phyloP scores from a whole-genome alignment of 441 rosid species.

The Adansonia gregorii region DNA sequence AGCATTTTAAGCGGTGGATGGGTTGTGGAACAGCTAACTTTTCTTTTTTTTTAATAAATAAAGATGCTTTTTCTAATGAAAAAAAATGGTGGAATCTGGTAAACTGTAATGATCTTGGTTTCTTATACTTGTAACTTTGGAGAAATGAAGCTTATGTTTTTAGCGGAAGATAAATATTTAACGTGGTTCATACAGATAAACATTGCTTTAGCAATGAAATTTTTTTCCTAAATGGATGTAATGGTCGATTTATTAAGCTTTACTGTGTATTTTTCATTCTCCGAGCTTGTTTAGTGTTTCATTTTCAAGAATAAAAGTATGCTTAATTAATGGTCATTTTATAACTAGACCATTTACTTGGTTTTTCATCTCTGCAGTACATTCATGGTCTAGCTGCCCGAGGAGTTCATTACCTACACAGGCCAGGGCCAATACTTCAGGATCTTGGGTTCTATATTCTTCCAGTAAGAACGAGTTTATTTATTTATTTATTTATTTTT shows the following conservation, averaged over 20 bases:
- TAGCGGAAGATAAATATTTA: constrained; percentile 37
- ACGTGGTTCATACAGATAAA: constrained; percentile 24
- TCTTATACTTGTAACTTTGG: constrained; percentile 33
- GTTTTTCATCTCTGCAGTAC: constrained; percentile 55
- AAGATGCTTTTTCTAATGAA: constrained; percentile 13
- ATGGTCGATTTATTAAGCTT: constrained; percentile 8
- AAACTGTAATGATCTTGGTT: constrained; percentile 44
- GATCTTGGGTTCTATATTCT: constrained; percentile 88
- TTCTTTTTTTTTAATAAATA: background rate
- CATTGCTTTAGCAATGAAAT: background rate
- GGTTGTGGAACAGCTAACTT: background rate
- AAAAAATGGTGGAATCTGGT: constrained; percentile 39
- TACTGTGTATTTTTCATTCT: background rate
- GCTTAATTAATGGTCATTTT: constrained; percentile 22
- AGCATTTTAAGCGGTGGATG: background rate
- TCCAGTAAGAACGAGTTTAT: constrained; percentile 59
- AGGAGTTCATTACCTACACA: constrained; percentile 95
- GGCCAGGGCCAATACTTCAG: constrained; percentile 83
- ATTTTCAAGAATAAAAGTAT: background rate
- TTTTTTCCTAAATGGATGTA: constrained; percentile 18
- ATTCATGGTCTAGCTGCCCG: constrained; percentile 96
- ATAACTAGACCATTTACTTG: background rate
- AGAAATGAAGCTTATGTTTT: constrained; percentile 34
- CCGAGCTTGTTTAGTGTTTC: background rate
- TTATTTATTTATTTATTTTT: constrained; percentile 14